Evolutionary conservation across 805 yeast genomes (phyloP), one percentile per base, ranked within the genome.

Genomic region (Candida namnaoensis): DNA sequence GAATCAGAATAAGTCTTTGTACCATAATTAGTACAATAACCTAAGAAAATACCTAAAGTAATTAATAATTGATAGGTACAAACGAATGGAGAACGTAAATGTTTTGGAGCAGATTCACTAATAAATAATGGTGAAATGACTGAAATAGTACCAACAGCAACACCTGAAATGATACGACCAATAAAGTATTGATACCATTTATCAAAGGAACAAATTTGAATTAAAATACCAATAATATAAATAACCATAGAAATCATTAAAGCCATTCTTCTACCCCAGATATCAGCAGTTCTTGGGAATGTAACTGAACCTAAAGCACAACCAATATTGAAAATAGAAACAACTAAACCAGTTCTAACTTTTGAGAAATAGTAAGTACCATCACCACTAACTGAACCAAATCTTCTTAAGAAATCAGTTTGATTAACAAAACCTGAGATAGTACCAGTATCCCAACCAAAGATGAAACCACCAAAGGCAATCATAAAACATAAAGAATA

Each of bases 401-500:
- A 82, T 57, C 86, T 68, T 34, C 53, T 47, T 38, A 61, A 53
- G 63, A 72, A 81, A 52, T 80, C 83, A 15, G 73, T 51, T 53
- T 61, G 63, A 52, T 76, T 74, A 40, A 80, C 81, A 51, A 82
- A 79, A 47, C 88, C 88, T 19, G 85, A 77, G 56, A 82, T 79
- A 47, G 88, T 81, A 69, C 88, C 88, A 36, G 88, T 80, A 66
- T 82, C 90, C 75, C 83, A 82, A 48, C 90, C 90, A 52, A 79
- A 82, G 36, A 81, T 80, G 57, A 77, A 82, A 38, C 88, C 90
- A 65, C 87, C 88, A 47, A 82, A 82, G 32, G 87, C 84, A 48
- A 82, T 75, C 60, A 62, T 53, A n/a, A 56, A 34, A 56, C 68
- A 63, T 26, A 58, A 53, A 12, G 52, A 36, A 14, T 53, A 56